Evolutionary conservation across 352 stramenopile genomes (phyloP).

Genomic region (Globisporangium abappressorium): DNA sequence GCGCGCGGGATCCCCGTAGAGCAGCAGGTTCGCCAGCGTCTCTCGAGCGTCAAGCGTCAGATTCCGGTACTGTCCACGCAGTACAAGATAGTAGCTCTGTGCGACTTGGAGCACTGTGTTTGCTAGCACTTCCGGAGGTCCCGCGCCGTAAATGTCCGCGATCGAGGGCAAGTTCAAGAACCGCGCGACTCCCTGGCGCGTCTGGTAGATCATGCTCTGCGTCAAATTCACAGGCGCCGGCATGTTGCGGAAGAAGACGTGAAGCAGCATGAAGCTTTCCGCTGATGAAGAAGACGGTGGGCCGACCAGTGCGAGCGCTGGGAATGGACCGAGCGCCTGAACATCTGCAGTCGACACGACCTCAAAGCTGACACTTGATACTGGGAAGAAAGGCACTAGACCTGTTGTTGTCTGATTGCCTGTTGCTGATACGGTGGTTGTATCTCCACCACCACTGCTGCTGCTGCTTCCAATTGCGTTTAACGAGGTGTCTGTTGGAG

Average conservation of each 20-base stretch:
- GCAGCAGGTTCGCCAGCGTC: slow-evolving; percentile 36
- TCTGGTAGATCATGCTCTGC: slow-evolving; percentile 44
- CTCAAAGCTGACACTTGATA: slow-evolving; percentile 11
- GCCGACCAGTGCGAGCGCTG: slow-evolving; percentile 7
- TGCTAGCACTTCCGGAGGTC: slow-evolving; percentile 21
- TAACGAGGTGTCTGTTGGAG: slow-evolving; percentile 8
- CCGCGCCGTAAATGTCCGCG: slow-evolving; percentile 21
- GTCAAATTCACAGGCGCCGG: slow-evolving; percentile 29
- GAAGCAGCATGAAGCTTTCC: slow-evolving; percentile 34
- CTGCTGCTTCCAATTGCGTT: not conserved
- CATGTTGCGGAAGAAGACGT: slow-evolving; percentile 44
- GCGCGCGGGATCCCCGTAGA: slow-evolving; percentile 41
- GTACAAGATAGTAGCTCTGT: slow-evolving; percentile 39
- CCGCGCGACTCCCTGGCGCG: slow-evolving; percentile 34
- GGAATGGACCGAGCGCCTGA: slow-evolving; percentile 24
- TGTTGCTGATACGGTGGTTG: not conserved
- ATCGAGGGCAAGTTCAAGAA: slow-evolving; percentile 36
- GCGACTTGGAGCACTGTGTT: slow-evolving; percentile 38
- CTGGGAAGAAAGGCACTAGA: not conserved
- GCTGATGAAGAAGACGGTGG: slow-evolving; percentile 4
- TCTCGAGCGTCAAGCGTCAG: slow-evolving; percentile 24
- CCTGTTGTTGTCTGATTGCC: not conserved
- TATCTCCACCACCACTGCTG: not conserved
- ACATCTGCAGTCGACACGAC: slow-evolving; percentile 16
- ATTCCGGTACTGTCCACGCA: not conserved